Evolutionary conservation across 176 grass and related monocot species (phyloP).

Genomic region (Chloris gayana): DNA sequence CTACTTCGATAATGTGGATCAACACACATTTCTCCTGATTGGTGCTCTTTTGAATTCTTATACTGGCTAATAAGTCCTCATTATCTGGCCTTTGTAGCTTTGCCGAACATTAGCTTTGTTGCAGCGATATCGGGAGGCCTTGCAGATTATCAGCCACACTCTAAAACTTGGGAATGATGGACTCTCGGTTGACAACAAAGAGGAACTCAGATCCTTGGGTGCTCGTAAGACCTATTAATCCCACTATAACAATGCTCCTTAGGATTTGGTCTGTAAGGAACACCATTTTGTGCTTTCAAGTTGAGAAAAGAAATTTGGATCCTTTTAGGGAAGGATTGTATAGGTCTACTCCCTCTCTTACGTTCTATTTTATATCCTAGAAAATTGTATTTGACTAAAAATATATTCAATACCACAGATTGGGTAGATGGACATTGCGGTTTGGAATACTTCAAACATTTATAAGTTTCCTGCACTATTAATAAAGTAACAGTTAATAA

Average conservation of each 20-base stretch:
- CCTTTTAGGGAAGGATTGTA: background rate
- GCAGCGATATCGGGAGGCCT: conserved; percentile 71
- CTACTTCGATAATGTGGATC: background rate
- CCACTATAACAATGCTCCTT: background rate
- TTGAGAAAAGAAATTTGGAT: background rate
- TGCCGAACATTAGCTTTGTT: conserved; percentile 77
- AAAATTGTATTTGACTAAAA: background rate
- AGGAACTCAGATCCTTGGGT: conserved; percentile 80
- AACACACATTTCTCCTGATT: conserved; percentile 9
- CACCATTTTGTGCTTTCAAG: background rate
- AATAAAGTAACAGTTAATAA: background rate
- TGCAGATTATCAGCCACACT: conserved; percentile 83
- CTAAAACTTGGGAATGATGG: conserved; percentile 76
- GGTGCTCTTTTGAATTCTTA: background rate
- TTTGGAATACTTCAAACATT: background rate
- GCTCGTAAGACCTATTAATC: conserved; percentile 63
- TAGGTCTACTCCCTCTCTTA: background rate
- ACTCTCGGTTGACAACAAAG: conserved; percentile 58
- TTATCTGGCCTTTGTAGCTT: conserved; percentile 52
- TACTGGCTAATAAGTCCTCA: background rate
- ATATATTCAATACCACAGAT: background rate
- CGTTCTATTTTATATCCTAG: too few species aligned
- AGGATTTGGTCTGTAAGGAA: background rate
- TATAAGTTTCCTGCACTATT: background rate
- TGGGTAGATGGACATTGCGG: background rate